Conservation (phyloP, 2,329 filamentous ascomycete species). For the Colletotrichum chrysophilum region DNA sequence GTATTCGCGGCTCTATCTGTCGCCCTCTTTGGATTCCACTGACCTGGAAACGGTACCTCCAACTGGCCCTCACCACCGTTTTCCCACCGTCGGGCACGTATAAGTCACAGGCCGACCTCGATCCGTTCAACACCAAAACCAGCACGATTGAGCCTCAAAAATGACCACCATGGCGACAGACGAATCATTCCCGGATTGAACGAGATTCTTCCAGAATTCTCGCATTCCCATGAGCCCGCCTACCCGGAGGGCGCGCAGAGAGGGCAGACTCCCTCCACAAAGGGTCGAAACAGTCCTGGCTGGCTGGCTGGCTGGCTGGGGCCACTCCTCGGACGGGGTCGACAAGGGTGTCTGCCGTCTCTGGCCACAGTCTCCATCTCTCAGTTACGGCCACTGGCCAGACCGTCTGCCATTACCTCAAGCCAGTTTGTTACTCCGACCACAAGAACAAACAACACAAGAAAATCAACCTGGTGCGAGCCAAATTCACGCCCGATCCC, state of each 20-base stretch:
- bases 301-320: neutral
- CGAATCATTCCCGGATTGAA: neutral
- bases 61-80: neutral
- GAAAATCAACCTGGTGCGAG: neutral
- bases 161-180: neutral
- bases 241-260: neutral
- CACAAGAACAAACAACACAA: neutral
- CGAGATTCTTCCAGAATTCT: neutral
- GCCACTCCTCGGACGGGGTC: constrained; percentile 10
- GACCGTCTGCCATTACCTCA: neutral
- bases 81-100: neutral
- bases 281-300: constrained; percentile 7
- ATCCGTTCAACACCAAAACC: neutral
- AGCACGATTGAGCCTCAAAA: neutral
- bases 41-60: neutral
- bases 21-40: neutral
- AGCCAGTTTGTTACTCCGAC: neutral
- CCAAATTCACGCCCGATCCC: neutral
- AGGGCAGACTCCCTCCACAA: constrained; percentile 6
- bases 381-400: neutral
- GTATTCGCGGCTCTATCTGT: neutral
- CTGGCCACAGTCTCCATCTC: neutral
- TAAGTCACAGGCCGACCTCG: neutral
- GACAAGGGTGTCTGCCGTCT: constrained; percentile 11
- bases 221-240: neutral